A percentile compares a stretch with the other conserved stretches of the same genome.
Conservation (phyloP, 805 yeast species). For the Debaryomyces maramus region DNA sequence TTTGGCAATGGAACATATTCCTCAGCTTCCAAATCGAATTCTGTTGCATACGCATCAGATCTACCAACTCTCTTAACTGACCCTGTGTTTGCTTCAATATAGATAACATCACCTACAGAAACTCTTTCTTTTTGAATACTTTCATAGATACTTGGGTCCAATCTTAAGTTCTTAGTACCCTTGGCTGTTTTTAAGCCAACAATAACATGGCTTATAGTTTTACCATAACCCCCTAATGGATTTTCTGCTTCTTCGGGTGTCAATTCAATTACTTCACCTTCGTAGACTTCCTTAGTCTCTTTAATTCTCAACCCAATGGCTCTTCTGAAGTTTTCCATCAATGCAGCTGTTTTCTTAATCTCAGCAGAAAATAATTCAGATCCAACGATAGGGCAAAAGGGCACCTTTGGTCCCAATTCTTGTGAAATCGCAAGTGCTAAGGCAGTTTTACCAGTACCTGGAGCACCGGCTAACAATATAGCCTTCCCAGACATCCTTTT, state of each 20-base stretch:
- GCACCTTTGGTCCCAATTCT: conserved; percentile 94
- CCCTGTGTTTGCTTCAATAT: conserved; percentile 96
- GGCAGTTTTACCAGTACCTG: conserved; percentile 98
- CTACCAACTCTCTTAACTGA: conserved; percentile 96
- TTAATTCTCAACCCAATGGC: conserved; percentile 95
- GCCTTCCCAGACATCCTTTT: conserved; percentile 95
- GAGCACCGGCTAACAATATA: conserved; percentile 93
- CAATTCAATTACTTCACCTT: conserved; percentile 95
- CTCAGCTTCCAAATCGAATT: conserved; percentile 96
- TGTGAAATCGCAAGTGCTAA: conserved; percentile 94
- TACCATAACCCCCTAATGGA: conserved; percentile 97
- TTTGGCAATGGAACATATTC: conserved; percentile 98
- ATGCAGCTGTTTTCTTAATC: conserved; percentile 91
- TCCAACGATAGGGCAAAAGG: conserved; percentile 96
- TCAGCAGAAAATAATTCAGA: conserved; percentile 94
- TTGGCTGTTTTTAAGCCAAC: conserved; percentile 91
- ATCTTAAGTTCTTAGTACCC: conserved; percentile 83
- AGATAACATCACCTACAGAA: conserved; percentile 93
- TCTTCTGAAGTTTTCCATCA: conserved; percentile 94
- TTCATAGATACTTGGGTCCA: conserved; percentile 92
- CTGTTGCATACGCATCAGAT: conserved; percentile 98
- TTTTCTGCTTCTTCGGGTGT: conserved; percentile 96
- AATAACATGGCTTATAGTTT: conserved; percentile 90
- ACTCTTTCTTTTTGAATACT: conserved; percentile 93
- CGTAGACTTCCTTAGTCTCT: conserved; percentile 96